These are phyloP conservation scores for Tylopilus balloui DNA, from an alignment of 768 basidiomycete species.

Conservation along the genomic window DNA sequence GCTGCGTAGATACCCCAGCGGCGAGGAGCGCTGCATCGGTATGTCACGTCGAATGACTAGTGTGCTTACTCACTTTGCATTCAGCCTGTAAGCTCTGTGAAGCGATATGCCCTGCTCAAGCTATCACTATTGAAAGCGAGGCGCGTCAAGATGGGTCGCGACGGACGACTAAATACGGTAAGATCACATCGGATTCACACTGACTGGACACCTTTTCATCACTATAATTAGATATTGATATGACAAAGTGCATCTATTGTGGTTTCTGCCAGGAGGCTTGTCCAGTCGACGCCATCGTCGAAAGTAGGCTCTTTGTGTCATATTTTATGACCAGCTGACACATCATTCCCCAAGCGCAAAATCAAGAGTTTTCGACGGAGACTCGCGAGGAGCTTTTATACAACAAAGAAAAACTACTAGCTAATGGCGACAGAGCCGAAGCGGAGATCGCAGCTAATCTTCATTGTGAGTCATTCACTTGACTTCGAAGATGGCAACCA, in stretches of 20 bases:
- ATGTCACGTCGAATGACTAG: slow-evolving; percentile 28
- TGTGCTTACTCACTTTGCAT: slow-evolving; percentile 5
- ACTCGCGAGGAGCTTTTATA: slow-evolving; percentile 97
- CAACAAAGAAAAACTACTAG: slow-evolving; percentile 98
- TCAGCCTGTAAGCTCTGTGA: slow-evolving; percentile 98
- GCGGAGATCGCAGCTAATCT: slow-evolving; percentile 97
- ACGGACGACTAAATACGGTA: slow-evolving; percentile 96
- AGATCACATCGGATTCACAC: slow-evolving; percentile 16
- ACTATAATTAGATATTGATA: slow-evolving; percentile 77
- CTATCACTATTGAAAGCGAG: slow-evolving; percentile 99
- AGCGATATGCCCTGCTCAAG: slow-evolving; percentile 98
- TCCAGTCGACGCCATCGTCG: slow-evolving; percentile 98
- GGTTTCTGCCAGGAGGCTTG: slow-evolving; percentile 99
- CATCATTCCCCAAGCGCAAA: slow-evolving; percentile 65
- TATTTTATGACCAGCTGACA: slow-evolving; percentile 4
- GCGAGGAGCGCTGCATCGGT: slow-evolving; percentile 99
- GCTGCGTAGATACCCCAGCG: slow-evolving; percentile 90
- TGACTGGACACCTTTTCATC: not conserved
- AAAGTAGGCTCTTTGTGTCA: slow-evolving; percentile 59
- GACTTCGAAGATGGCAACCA: slow-evolving; percentile 11
- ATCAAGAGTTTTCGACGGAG: slow-evolving; percentile 96
- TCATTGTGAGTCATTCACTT: slow-evolving; percentile 47
- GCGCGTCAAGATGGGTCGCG: slow-evolving; percentile 92
- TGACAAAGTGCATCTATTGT: slow-evolving; percentile 99
- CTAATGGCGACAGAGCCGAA: slow-evolving; percentile 94